Evolutionary conservation across 179 eudicot species (phyloP).

Genomic region (Actinidia polygama): DNA sequence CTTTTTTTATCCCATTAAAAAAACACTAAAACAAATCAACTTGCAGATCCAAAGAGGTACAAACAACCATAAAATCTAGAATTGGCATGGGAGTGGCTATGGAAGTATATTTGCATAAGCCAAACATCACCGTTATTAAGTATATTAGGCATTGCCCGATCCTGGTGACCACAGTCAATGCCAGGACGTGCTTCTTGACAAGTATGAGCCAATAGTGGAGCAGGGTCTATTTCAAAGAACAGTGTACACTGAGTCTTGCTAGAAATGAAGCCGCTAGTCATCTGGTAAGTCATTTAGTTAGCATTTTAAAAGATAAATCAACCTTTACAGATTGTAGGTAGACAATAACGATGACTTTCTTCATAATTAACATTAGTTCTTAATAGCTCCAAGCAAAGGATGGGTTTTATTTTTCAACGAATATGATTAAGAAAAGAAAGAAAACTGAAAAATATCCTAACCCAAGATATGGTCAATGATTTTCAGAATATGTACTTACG

Average conservation of each 20-base stretch:
- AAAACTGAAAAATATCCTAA: not conserved
- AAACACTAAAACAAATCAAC: not conserved
- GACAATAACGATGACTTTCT: not conserved
- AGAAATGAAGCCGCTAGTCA: not conserved
- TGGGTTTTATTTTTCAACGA: not conserved
- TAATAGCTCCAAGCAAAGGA: not conserved
- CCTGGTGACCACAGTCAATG: not conserved
- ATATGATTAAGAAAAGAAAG: not conserved
- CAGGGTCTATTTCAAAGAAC: not conserved
- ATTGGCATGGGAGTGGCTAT: not conserved
- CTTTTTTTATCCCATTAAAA: no score
- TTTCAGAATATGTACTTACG: not conserved
- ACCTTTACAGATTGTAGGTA: not conserved
- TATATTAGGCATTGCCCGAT: not conserved
- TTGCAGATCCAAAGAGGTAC: not conserved
- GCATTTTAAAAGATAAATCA: constrained; percentile 2
- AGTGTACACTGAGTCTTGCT: not conserved
- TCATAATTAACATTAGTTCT: not conserved
- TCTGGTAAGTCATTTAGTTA: not conserved
- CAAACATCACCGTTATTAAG: not conserved
- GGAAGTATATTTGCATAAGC: not conserved
- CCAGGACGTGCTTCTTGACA: not conserved
- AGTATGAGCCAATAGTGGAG: not conserved
- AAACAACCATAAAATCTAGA: not conserved
- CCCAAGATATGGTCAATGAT: not conserved